phyloP scores from a whole-genome alignment of 2,329 filamentous ascomycete species.

The Diplocarpon rosae region DNA sequence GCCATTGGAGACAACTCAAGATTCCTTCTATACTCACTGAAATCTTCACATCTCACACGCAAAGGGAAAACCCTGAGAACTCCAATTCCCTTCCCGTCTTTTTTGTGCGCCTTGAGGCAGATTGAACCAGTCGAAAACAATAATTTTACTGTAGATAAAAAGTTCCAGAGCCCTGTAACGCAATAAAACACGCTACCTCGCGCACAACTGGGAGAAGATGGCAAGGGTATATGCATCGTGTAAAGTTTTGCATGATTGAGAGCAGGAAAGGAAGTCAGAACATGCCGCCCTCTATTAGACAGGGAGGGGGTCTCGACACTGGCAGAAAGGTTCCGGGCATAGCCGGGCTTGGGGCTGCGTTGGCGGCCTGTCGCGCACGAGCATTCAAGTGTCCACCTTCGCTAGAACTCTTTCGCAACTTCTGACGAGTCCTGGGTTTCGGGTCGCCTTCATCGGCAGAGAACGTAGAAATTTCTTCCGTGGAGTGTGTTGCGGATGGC shows the following conservation, averaged over 20 bases:
- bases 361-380: conserved; percentile 18
- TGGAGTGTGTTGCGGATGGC: conserved; percentile 22
- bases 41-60: neutral
- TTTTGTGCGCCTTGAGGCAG: conserved; percentile 15
- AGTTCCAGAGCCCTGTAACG: neutral
- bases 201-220: conserved; percentile 13
- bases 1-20: neutral
- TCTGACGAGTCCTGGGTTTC: conserved; percentile 17
- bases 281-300: conserved; percentile 22
- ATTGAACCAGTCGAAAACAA: conserved; percentile 15
- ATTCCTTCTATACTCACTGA: neutral
- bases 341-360: conserved; percentile 21
- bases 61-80: conserved; percentile 6
- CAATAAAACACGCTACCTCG: conserved; percentile 1
- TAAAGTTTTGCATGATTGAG: conserved; percentile 1
- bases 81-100: conserved; percentile 15
- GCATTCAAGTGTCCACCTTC: conserved; percentile 26
- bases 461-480: conserved; percentile 26
- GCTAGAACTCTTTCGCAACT: conserved; percentile 24
- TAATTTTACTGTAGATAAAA: too few species aligned
- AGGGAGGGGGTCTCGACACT: conserved; percentile 13
- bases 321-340: conserved; percentile 17
- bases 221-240: conserved; percentile 16
- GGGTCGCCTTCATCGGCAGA: conserved; percentile 24
- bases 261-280: conserved; percentile 15